Percentiles rank a stretch among this genome's conserved stretches.
phyloP scores from a whole-genome alignment of 75 land plant species.

The Picea sitchensis region DNA sequence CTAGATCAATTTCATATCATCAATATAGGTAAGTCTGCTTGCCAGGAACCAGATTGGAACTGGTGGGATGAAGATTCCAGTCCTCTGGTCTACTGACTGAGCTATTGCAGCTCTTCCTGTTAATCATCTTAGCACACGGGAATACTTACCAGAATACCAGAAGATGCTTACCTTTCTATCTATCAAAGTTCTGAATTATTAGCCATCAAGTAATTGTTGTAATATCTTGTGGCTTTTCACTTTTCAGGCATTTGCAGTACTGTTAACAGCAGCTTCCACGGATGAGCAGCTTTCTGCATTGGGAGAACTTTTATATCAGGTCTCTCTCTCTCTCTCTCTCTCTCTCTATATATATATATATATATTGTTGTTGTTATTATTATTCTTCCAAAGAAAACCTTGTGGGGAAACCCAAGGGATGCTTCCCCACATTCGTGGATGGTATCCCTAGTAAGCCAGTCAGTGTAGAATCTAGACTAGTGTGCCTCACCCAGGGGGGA shows the following conservation, averaged over 20 bases:
- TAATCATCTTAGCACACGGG: background rate
- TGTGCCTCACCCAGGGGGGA: too few relatives aligned
- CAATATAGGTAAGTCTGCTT: background rate
- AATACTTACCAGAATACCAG: background rate
- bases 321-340: constrained; percentile 13
- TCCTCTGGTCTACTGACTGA: background rate
- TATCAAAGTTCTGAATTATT: background rate
- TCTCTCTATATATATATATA: too few relatives aligned
- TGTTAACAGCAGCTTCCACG: constrained; percentile 53
- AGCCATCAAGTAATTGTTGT: background rate
- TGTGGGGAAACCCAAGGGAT: too few relatives aligned
- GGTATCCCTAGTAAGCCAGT: too few relatives aligned
- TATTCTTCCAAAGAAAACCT: too few relatives aligned
- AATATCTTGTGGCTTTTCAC: background rate
- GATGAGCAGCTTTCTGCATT: constrained; percentile 70
- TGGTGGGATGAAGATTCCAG: background rate
- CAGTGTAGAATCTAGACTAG: too few relatives aligned
- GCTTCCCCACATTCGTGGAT: too few relatives aligned
- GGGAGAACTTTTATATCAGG: constrained; percentile 98
- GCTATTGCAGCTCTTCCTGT: background rate
- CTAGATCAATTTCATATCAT: background rate
- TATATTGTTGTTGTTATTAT: too few relatives aligned
- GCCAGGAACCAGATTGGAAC: background rate
- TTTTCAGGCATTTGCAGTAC: constrained; percentile 72
- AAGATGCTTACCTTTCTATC: background rate